Base-by-base conservation (phyloP, 2,329 filamentous ascomycete species). In the Fusarium neocosmosporiellum region DNA sequence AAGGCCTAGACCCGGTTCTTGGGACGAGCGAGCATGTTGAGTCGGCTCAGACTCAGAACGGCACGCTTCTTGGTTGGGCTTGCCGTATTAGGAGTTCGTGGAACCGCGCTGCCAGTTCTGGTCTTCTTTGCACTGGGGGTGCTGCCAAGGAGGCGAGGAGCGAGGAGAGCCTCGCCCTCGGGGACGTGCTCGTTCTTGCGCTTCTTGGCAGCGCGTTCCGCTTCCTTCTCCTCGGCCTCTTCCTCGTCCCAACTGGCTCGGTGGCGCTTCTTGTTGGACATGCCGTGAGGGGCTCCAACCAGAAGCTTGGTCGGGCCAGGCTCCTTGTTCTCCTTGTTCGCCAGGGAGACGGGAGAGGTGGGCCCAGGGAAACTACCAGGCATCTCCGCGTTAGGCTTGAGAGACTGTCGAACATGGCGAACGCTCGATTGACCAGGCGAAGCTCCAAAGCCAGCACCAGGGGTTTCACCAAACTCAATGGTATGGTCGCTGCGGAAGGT, bases 401-500 rank as follows among this genome's bases (percentile, higher is more conserved):
- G 80, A 11, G 89, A 91, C 29, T 83, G 79, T 20, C 89, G 86
- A 37, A 92, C 89, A 43, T 89, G 87, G 31, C 90, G 89, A 58
- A 92, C 76, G 73, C 89, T 91, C 6, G 88, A 82, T 75, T 91
- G 89, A n/a, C 88, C 90, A 2, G 86, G 83, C 29, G 86, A 87
- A 10, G 84, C 83, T 41, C 90, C 90, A 71, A 92, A 92, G 5
- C 86, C 87, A 37, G 83, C 80, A 1, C 84, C 80, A 4, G 87
- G 85, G 53, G 81, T 80, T 34, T 81, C 80, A 39, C 84, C 85
- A 73, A 92, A 91, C 65, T 84, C 82, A 75, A 92, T 91, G 2
- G 89, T 92, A 73, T 90, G 89, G 69, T 92, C 90, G 74, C 87
- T 90, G 53, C 90, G 89, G 83, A 92, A 92, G 0, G 88, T 90